These are phyloP conservation scores for Actinidia chinensis DNA, from an alignment of 179 eudicot species.

Conservation along the genomic window DNA sequence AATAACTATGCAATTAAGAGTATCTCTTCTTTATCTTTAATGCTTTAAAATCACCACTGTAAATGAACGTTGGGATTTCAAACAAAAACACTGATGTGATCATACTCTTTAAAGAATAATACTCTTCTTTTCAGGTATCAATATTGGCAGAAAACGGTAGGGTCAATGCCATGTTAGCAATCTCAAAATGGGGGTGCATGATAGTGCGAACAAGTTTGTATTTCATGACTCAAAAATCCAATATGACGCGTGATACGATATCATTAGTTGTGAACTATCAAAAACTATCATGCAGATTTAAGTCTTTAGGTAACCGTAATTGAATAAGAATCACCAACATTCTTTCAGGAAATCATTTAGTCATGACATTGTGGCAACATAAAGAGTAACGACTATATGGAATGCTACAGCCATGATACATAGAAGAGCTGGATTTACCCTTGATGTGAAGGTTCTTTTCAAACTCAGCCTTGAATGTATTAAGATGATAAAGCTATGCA, in stretches of 20 bases:
- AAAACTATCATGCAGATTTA: neutral
- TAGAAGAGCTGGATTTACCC: neutral
- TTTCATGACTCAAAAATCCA: neutral
- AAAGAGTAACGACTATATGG: neutral
- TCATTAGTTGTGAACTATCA: neutral
- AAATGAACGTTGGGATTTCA: neutral
- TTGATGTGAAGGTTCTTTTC: neutral
- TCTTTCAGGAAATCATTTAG: neutral
- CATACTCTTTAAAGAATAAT: neutral
- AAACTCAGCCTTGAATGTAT: neutral
- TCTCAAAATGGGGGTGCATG: constrained; percentile 3
- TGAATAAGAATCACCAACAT: neutral
- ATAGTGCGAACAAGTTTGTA: neutral
- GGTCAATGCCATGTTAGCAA: neutral
- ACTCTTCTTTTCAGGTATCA: neutral
- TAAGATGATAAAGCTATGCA: neutral
- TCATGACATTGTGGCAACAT: neutral
- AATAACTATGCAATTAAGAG: neutral
- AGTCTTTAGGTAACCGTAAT: neutral
- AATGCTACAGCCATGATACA: neutral
- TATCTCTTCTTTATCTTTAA: neutral
- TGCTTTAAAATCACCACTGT: neutral
- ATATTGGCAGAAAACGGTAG: neutral
- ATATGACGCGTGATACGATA: neutral
- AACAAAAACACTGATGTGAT: neutral